Evolutionary conservation across 1,284 basidiomycete genomes (phyloP).

Genomic region (Kwoniella shivajii): DNA sequence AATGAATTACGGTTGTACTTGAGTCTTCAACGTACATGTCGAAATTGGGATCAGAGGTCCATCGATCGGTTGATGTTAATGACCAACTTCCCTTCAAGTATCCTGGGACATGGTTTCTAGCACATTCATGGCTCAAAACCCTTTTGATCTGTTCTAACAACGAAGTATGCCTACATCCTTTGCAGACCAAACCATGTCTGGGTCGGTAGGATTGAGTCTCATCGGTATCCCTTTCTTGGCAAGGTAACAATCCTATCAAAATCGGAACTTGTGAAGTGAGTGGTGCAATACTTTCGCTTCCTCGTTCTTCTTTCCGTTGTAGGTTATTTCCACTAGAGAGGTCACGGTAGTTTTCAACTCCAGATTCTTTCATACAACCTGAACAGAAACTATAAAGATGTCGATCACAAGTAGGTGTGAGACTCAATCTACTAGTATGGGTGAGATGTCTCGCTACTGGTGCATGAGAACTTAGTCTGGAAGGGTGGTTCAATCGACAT

Average conservation of each 20-base stretch:
- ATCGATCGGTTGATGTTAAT: background rate
- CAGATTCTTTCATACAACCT: slow-evolving; percentile 19
- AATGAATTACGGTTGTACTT: slow-evolving; percentile 3
- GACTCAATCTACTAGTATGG: slow-evolving; percentile 16
- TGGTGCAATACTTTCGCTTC: background rate
- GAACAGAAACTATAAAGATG: slow-evolving; percentile 26
- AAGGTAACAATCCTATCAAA: background rate
- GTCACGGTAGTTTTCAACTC: too few relatives aligned
- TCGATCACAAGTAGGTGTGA: slow-evolving; percentile 24
- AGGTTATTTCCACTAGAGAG: too few relatives aligned
- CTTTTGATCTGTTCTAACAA: slow-evolving; percentile 10
- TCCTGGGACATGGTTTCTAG: slow-evolving; percentile 15
- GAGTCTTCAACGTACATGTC: slow-evolving; percentile 18
- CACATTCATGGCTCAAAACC: slow-evolving; percentile 19
- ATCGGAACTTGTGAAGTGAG: background rate
- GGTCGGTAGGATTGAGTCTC: slow-evolving; percentile 11
- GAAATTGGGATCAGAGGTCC: background rate
- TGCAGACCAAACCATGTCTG: slow-evolving; percentile 11
- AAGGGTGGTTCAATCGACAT: slow-evolving; percentile 22
- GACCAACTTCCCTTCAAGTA: background rate
- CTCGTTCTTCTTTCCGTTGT: background rate
- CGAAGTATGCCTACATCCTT: slow-evolving; percentile 18
- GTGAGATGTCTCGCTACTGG: slow-evolving; percentile 15
- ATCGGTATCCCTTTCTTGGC: slow-evolving; percentile 14
- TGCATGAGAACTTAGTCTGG: slow-evolving; percentile 16